Conservation (phyloP, 208 protist genomes). For the Wallacemonas sp. region DNA sequence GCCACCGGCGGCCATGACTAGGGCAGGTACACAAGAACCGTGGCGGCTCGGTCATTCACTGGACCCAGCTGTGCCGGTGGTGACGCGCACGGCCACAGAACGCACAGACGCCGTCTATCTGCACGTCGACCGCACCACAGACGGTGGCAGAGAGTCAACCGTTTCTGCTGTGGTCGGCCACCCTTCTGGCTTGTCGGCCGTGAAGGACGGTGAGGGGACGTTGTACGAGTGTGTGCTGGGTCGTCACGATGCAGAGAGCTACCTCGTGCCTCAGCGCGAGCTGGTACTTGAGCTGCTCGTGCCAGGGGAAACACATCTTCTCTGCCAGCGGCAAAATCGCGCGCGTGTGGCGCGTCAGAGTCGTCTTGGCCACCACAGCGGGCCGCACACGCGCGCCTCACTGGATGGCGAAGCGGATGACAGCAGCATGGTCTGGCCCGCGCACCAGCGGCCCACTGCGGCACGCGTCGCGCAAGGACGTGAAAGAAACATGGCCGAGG, state of each 20-base stretch:
- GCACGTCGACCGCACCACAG: too few relatives aligned
- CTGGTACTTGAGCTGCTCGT: slow-evolving; percentile 62
- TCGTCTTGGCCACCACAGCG: slow-evolving; percentile 20
- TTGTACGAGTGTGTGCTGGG: slow-evolving; percentile 24
- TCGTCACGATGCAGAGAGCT: slow-evolving; percentile 62
- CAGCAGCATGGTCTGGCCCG: slow-evolving; percentile 20
- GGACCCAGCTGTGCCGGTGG: slow-evolving; percentile 43
- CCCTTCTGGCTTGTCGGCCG: neutral
- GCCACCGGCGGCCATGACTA: neutral
- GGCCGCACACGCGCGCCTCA: slow-evolving; percentile 4
- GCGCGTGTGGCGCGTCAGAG: slow-evolving; percentile 44
- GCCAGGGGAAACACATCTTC: slow-evolving; percentile 28
- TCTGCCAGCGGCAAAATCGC: slow-evolving; percentile 60
- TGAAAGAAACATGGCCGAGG: slow-evolving; percentile 28
- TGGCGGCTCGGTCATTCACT: slow-evolving; percentile 59
- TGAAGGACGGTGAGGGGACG: neutral
- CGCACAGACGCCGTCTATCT: neutral
- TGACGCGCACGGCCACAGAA: slow-evolving; percentile 53
- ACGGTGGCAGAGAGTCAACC: too few relatives aligned
- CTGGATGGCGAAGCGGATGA: neutral
- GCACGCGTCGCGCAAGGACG: slow-evolving; percentile 24
- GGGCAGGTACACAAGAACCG: slow-evolving; percentile 26
- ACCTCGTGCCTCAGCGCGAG: slow-evolving; percentile 76
- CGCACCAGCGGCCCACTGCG: slow-evolving; percentile 35
- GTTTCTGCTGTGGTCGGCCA: too few relatives aligned